Base-by-base conservation (phyloP, 2,329 filamentous ascomycete genomes). In the Beauveria medogensis region DNA sequence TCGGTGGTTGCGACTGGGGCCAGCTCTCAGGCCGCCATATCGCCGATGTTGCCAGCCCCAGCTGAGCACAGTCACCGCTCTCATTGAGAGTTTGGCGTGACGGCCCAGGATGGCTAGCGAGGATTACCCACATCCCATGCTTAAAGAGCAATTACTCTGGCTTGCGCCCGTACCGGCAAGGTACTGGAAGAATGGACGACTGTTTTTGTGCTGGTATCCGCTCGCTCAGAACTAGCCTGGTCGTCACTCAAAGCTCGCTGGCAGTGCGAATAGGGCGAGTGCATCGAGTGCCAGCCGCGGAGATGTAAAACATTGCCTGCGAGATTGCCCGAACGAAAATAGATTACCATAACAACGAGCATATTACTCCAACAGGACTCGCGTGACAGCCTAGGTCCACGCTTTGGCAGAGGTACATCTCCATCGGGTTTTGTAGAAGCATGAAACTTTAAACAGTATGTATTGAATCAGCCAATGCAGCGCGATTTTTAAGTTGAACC, bases 1-100 rank as follows among this genome's bases (percentile, higher is more conserved):
- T 59, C 56, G 47, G 46, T 59, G 46, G 47, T 59, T 14, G 37
- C 24, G 47, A 59, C 56, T 26, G 56, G 56, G 56, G 56, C 46
- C 56, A 59, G 47, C 47, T 51, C 55, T 48, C 24, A 53, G 30
- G 56, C 56, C 56, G 48, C 48, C 56, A 53, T 59, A 59, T 59
- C 56, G 56, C 37, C 56, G 56, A 59, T 59, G 52, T 46, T 59
- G 56, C 34, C 47, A 59, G 56, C 56, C 56, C 56, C 48, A 59
- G 56, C 56, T 59, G 56, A 59, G 56, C 20, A 52, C 56, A 43
- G 56, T 59, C 56, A 59, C 47, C 40, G 7, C 26, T 44, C 28
- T 16, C n/a, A n/a, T 40, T 30, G 20, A 37, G 54, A 24, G 24
- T 37, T 26, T 43, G 46, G 47, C 10, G 55, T 44, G 47, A 16